A percentile compares a stretch with the other conserved stretches of the same genome.
phyloP scores from a whole-genome alignment of 305 asterid genomes.

The Fraxinus albicans region DNA sequence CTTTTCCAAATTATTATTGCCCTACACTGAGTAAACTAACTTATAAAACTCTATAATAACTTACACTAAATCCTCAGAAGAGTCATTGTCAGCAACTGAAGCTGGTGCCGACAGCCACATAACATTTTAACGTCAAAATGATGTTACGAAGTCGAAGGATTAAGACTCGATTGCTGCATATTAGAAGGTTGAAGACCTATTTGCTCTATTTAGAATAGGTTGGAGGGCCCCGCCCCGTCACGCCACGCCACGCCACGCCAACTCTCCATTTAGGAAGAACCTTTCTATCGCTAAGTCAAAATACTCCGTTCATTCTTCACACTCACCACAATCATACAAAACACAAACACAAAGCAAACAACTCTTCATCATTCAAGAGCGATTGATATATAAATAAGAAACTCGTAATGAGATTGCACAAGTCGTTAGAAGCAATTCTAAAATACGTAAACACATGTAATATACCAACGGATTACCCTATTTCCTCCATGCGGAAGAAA shows the following conservation, averaged over 20 bases:
- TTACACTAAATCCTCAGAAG: not conserved
- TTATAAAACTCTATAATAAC: not conserved
- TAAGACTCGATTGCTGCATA: not conserved
- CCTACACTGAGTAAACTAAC: not conserved
- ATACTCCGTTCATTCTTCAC: not conserved
- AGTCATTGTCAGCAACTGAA: not conserved
- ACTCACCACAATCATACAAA: not conserved
- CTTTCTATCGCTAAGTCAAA: not conserved
- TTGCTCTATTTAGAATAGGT: not conserved
- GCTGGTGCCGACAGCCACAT: not conserved
- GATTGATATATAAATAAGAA: not conserved
- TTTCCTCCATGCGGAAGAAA: not conserved
- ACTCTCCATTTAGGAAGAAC: not conserved
- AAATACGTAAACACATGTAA: not conserved
- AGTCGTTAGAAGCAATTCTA: not conserved
- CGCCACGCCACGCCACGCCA: no score
- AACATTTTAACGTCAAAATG: not conserved
- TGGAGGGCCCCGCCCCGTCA: not conserved
- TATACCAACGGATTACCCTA: not conserved
- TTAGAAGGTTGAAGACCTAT: not conserved
- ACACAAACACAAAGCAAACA: not conserved
- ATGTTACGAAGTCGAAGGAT: not conserved
- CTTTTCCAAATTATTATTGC: not conserved
- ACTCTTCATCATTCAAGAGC: not conserved
- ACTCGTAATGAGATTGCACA: not conserved